phyloP scores from a whole-genome alignment of 1,139 yeast genomes.

The Suhomyces taliae region DNA sequence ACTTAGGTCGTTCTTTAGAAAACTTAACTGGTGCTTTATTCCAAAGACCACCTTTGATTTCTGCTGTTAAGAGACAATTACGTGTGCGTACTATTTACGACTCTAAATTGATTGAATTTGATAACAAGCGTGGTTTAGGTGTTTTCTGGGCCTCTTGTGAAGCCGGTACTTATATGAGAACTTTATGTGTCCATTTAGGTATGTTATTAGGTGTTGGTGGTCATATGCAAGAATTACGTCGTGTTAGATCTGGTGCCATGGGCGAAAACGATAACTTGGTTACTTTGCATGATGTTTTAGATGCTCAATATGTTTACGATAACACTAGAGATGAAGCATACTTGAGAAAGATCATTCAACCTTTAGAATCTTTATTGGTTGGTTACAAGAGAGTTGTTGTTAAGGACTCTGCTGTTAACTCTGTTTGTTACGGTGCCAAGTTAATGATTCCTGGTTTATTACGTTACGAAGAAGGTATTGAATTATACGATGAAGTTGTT shows the following conservation, averaged over 20 bases:
- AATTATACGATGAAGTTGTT: conserved; percentile 95
- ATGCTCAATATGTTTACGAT: conserved; percentile 97
- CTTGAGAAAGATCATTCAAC: conserved; percentile 90
- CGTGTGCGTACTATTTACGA: conserved; percentile 98
- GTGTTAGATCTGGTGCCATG: conserved; percentile 97
- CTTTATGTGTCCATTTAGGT: conserved; percentile 97
- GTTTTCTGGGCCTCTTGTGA: conserved; percentile 99
- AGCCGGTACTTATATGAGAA: conserved; percentile 99
- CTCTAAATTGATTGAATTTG: conserved; percentile 92
- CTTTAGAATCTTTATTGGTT: conserved; percentile 87
- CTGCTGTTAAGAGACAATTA: conserved; percentile 98
- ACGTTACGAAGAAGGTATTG: conserved; percentile 97
- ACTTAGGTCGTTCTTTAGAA: conserved; percentile 83
- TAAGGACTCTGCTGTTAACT: conserved; percentile 96
- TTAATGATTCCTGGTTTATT: conserved; percentile 97
- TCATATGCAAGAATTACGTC: conserved; percentile 99
- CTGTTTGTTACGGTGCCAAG: conserved; percentile 98
- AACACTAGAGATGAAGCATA: conserved; percentile 96
- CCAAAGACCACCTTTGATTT: conserved; percentile 98
- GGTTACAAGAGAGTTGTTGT: conserved; percentile 98
- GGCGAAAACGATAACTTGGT: conserved; percentile 89
- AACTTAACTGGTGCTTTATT: conserved; percentile 96
- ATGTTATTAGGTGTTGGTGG: conserved; percentile 98
- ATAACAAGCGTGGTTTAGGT: conserved; percentile 93
- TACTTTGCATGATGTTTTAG: conserved; percentile 94